Conservation (phyloP, 805 yeast genomes). For the Candida namnaoensis region DNA sequence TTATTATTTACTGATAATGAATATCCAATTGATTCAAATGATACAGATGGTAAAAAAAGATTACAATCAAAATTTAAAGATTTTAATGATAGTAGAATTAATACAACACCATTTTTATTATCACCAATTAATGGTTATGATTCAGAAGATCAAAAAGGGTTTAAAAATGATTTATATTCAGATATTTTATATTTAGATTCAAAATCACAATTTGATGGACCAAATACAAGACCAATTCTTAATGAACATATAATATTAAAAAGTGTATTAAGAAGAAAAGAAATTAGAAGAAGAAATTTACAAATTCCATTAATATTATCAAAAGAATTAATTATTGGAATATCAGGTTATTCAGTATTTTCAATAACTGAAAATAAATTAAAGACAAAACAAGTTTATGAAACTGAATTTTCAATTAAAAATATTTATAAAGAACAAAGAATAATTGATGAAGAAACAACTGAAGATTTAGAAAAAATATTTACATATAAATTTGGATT, state of each 20-base stretch:
- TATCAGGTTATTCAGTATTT: conserved; percentile 64
- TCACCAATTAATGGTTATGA: conserved; percentile 12
- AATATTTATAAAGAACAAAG: conserved; percentile 41
- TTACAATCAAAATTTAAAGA: conserved; percentile 54
- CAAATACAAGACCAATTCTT: conserved; percentile 30
- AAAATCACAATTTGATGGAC: conserved; percentile 24
- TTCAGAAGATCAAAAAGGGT: conserved; percentile 17
- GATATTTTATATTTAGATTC: conserved; percentile 35
- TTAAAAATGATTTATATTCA: conserved; percentile 41
- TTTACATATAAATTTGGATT: conserved; percentile 36
- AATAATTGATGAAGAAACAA: conserved; percentile 30
- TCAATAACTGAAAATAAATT: conserved; percentile 39
- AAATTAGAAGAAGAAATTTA: conserved; percentile 55
- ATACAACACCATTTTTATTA: conserved; percentile 58
- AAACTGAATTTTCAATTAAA: conserved; percentile 39
- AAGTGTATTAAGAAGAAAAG: conserved; percentile 46
- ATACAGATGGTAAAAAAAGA: conserved; percentile 30
- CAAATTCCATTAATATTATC: conserved; percentile 51
- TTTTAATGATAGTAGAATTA: conserved; percentile 42
- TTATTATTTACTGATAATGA: conserved; percentile 74
- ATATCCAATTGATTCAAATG: conserved; percentile 42
- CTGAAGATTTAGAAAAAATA: conserved; percentile 28
- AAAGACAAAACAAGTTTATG: conserved; percentile 43
- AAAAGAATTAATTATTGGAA: conserved; percentile 48
- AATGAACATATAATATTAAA: conserved; percentile 33